Conservation (phyloP, 1,284 basidiomycete species). For the Austroboletus niveus region DNA sequence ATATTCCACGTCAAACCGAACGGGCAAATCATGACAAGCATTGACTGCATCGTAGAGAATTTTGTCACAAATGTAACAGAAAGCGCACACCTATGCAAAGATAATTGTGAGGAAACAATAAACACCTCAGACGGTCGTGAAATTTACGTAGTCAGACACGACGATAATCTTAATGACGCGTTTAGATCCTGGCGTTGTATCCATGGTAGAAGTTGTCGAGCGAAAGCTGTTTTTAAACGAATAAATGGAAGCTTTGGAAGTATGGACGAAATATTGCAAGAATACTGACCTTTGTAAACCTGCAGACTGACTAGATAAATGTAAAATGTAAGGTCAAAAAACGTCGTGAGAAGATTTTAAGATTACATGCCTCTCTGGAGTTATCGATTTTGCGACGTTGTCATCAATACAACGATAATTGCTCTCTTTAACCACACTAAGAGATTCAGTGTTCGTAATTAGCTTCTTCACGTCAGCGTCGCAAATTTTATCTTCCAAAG, state of each 20-base stretch:
- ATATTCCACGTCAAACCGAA: constrained; percentile 71
- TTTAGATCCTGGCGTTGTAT: constrained; percentile 13
- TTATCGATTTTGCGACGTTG: neutral
- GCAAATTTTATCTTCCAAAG: too few relatives aligned
- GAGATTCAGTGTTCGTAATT: neutral
- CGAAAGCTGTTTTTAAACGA: constrained; percentile 12
- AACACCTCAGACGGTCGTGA: neutral
- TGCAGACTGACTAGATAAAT: constrained; percentile 5
- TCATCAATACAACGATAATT: constrained; percentile 20
- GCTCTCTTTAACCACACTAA: constrained; percentile 28
- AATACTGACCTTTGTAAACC: constrained; percentile 19
- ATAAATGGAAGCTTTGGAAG: neutral
- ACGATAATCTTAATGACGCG: constrained; percentile 63
- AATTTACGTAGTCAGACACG: constrained; percentile 67
- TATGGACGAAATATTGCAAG: rapidly evolving
- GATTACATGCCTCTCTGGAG: constrained; percentile 12
- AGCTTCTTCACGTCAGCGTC: neutral
- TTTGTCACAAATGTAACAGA: constrained; percentile 74
- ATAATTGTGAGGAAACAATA: constrained; percentile 9
- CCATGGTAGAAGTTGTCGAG: constrained; percentile 8
- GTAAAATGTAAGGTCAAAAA: neutral
- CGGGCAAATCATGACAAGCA: constrained; percentile 56
- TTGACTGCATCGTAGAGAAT: constrained; percentile 66
- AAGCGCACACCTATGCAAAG: constrained; percentile 59
- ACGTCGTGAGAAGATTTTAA: neutral